Conservation (phyloP, 2,329 filamentous ascomycete genomes). For the Trichoderma sp. region DNA sequence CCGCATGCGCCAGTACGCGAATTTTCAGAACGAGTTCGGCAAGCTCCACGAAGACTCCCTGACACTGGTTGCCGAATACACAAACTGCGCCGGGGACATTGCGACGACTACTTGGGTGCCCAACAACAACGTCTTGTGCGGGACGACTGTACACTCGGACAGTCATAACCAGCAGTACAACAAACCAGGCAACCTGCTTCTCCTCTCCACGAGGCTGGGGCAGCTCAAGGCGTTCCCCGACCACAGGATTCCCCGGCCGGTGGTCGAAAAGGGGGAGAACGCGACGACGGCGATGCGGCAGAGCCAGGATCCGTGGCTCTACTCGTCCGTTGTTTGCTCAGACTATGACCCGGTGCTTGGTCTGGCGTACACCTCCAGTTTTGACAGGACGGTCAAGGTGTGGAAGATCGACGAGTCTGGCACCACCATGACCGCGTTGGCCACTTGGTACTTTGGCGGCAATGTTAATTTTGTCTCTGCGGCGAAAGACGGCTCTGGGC, state of each 20-base stretch:
- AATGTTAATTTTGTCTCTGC: slow-evolving; percentile 65
- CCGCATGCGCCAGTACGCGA: slow-evolving; percentile 45
- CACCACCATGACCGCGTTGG: slow-evolving; percentile 45
- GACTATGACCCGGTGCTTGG: slow-evolving; percentile 53
- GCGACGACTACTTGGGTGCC: slow-evolving; percentile 61
- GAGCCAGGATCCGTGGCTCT: slow-evolving; percentile 65
- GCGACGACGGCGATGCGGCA: slow-evolving; percentile 58
- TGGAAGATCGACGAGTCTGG: slow-evolving; percentile 52
- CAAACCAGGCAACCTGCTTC: slow-evolving; percentile 62
- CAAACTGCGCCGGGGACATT: slow-evolving; percentile 64
- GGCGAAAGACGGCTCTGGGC: slow-evolving; percentile 50
- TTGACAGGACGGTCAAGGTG: slow-evolving; percentile 62
- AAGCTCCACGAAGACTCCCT: slow-evolving; percentile 55
- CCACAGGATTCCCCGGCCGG: slow-evolving; percentile 59
- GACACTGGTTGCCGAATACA: slow-evolving; percentile 56
- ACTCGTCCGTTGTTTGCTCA: slow-evolving; percentile 64
- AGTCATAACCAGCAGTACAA: slow-evolving; percentile 67
- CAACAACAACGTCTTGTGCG: slow-evolving; percentile 58
- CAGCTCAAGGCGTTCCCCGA: slow-evolving; percentile 56
- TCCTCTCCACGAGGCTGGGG: slow-evolving; percentile 52
- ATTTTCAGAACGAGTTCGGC: slow-evolving; percentile 51
- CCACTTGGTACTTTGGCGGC: slow-evolving; percentile 59
- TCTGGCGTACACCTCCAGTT: slow-evolving; percentile 61
- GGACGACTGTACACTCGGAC: slow-evolving; percentile 65
- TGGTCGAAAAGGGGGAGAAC: slow-evolving; percentile 58